A percentile compares a stretch with the other conserved stretches of the same genome.
phyloP scores from a whole-genome alignment of 805 yeast species.

The Lipomyces starkeyi region DNA sequence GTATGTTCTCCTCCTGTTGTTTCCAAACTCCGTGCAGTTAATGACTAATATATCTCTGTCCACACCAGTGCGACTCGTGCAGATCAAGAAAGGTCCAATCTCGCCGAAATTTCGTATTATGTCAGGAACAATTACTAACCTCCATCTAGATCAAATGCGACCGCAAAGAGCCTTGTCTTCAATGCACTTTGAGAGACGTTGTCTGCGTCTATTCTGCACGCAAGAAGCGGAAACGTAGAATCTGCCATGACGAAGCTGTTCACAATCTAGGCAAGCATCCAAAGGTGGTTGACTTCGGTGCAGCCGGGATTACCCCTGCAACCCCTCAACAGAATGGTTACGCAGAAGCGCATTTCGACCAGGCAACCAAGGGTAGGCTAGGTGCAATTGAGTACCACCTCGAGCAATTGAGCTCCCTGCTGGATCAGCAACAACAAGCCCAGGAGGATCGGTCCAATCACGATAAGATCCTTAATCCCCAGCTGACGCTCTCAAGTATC shows the following conservation, averaged over 20 bases:
- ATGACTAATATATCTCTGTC: neutral
- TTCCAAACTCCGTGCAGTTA: neutral
- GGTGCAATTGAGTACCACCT: conserved; percentile 28
- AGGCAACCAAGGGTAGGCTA: conserved; percentile 1
- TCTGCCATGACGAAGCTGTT: neutral
- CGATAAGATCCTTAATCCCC: neutral
- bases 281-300: neutral
- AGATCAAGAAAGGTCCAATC: conserved; percentile 22
- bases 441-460: neutral
- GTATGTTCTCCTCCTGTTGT: conserved; percentile 14
- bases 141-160: conserved; percentile 29
- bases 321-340: neutral
- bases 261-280: neutral
- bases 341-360: neutral
- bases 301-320: neutral
- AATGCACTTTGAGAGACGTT: conserved; percentile 30
- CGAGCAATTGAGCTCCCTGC: conserved; percentile 19
- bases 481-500: neutral
- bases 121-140: neutral
- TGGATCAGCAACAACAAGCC: conserved; percentile 19
- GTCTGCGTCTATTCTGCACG: conserved; percentile 33
- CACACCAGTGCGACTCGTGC: conserved; percentile 30
- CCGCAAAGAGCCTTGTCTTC: conserved; percentile 33
- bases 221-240: conserved; percentile 31
- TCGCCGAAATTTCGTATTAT: neutral